These are phyloP conservation scores for Gossypium thurberi DNA, from an alignment of 345 rosid genomes.

Conservation along the genomic window DNA sequence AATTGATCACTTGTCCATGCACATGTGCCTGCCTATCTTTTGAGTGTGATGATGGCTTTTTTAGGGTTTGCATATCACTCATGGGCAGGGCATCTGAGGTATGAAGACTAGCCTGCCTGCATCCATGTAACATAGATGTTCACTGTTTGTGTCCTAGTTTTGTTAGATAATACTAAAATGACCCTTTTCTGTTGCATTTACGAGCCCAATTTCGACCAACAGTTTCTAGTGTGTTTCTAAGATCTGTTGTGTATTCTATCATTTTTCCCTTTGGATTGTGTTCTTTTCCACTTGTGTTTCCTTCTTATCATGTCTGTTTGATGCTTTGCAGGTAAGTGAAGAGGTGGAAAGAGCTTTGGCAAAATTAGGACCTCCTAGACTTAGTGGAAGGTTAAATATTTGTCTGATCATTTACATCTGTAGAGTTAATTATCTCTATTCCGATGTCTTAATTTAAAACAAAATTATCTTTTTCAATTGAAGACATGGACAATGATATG, in stretches of 20 bases:
- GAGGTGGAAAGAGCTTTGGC: slow-evolving; percentile 99
- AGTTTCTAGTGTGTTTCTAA: background rate
- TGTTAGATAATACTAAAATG: background rate
- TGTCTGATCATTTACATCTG: background rate
- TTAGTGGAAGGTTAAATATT: slow-evolving; percentile 59
- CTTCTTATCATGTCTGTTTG: slow-evolving; percentile 1
- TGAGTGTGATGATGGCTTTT: background rate
- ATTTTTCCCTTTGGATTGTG: background rate
- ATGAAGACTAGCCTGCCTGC: background rate
- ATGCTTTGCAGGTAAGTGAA: slow-evolving; percentile 80
- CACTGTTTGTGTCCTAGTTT: background rate
- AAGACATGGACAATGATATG: background rate
- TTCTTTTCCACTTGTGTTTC: background rate
- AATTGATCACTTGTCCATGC: background rate
- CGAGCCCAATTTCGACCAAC: background rate
- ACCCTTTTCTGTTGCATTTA: background rate
- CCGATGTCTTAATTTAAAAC: background rate
- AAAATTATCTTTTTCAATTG: background rate
- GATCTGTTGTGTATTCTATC: background rate
- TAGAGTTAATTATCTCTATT: background rate
- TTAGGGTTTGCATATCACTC: background rate
- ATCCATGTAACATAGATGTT: background rate
- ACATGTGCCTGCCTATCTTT: background rate
- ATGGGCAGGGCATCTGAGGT: background rate
- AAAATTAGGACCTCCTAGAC: slow-evolving; percentile 84